Conservation (phyloP, 345 rosid genomes). For the Eucalyptus regnans region DNA sequence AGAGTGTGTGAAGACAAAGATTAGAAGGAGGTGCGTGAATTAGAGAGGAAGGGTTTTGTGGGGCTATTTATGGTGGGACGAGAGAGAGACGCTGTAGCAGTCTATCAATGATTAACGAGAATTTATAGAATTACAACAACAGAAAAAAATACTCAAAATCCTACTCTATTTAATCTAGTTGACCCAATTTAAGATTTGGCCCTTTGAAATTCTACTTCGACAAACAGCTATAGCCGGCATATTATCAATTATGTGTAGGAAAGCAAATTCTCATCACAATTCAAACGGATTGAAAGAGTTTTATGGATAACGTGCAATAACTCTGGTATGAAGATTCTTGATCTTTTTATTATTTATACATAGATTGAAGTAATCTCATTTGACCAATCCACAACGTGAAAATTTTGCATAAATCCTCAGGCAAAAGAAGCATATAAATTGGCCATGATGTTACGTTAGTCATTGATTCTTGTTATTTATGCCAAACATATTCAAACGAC, state of each 20-base stretch:
- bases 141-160: background rate
- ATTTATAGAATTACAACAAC: background rate
- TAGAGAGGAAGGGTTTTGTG: background rate
- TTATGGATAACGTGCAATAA: background rate
- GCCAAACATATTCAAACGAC: background rate
- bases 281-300: background rate
- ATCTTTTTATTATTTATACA: background rate
- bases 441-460: background rate
- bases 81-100: background rate
- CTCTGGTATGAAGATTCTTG: background rate
- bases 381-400: background rate
- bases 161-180: background rate
- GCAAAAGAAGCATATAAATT: background rate
- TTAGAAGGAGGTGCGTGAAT: background rate
- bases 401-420: accelerated
- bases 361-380: background rate
- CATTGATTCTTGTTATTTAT: background rate
- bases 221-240: background rate
- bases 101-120: background rate
- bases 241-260: background rate
- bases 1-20: background rate
- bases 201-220: background rate
- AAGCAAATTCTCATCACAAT: background rate
- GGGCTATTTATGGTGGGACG: background rate
- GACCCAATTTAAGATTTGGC: background rate